These are phyloP conservation scores for Pythium aristosporum DNA, from an alignment of 352 stramenopile genomes.

Conservation along the genomic window DNA sequence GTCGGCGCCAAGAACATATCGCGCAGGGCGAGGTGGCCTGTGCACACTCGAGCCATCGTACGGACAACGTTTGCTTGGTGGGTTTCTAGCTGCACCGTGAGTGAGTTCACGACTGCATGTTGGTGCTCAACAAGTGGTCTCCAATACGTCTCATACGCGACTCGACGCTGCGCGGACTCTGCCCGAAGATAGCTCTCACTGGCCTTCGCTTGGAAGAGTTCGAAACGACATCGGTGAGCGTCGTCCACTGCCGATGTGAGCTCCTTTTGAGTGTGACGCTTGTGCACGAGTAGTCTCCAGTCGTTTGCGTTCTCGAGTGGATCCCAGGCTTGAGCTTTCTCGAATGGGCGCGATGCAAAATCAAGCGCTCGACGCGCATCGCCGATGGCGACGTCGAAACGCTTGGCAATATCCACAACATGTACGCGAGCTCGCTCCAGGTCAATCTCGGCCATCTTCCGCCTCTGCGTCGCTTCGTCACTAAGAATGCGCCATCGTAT, in stretches of 20 bases:
- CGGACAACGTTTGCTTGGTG: slow-evolving; percentile 26
- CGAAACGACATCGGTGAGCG: slow-evolving; percentile 44
- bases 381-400: slow-evolving; percentile 28
- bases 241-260: slow-evolving; percentile 35
- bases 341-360: slow-evolving; percentile 52
- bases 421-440: slow-evolving; percentile 15
- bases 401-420: slow-evolving; percentile 22
- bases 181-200: slow-evolving; percentile 54
- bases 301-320: slow-evolving; percentile 81
- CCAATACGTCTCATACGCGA: slow-evolving; percentile 30
- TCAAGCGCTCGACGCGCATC: slow-evolving; percentile 49
- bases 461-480: slow-evolving; percentile 24
- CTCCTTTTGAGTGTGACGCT: slow-evolving; percentile 50
- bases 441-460: slow-evolving; percentile 25
- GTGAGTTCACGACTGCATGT: slow-evolving; percentile 27
- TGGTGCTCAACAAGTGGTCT: slow-evolving; percentile 31
- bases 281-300: slow-evolving; percentile 63
- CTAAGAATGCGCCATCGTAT: slow-evolving; percentile 23
- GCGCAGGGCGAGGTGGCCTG: slow-evolving; percentile 39
- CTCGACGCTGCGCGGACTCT: slow-evolving; percentile 31
- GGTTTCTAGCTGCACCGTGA: slow-evolving; percentile 32
- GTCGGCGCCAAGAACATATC: slow-evolving; percentile 45
- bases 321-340: slow-evolving; percentile 73
- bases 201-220: slow-evolving; percentile 58
- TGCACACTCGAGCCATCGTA: slow-evolving; percentile 41